Evolutionary conservation across 2,329 filamentous ascomycete species (phyloP).

Genomic region (Lachnellula occidentalis): DNA sequence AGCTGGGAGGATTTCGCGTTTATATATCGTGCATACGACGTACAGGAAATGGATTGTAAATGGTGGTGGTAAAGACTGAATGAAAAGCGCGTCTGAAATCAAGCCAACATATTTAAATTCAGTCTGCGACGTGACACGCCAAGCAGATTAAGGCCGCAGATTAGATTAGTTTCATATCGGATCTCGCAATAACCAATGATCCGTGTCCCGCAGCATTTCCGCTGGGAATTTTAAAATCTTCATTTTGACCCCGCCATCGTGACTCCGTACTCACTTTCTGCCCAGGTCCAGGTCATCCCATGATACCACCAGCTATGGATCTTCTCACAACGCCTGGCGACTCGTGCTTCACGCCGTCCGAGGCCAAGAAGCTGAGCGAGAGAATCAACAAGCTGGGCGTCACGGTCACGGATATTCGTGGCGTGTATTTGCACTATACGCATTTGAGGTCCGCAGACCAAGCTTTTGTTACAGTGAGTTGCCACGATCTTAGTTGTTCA

Average conservation of each 20-base stretch:
- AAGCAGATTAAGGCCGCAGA: too few species aligned
- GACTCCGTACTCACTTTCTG: neutral
- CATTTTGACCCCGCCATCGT: neutral
- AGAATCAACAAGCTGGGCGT: conserved; percentile 17
- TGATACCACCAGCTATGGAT: neutral
- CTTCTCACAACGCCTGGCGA: conserved; percentile 23
- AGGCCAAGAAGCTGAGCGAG: conserved; percentile 24
- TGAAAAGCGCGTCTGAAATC: neutral
- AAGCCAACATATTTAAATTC: neutral
- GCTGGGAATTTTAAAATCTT: neutral
- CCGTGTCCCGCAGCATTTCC: neutral
- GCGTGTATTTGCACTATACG: conserved; percentile 28
- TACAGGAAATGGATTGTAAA: conserved; percentile 1
- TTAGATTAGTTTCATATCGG: neutral
- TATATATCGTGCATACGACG: conserved; percentile 1
- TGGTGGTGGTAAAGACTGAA: neutral
- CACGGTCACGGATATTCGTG: conserved; percentile 23
- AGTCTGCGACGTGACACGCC: neutral
- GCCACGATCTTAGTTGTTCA: neutral
- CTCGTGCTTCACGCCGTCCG: conserved; percentile 26
- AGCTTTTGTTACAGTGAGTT: conserved; percentile 7
- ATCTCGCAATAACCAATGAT: neutral
- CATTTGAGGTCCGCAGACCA: conserved; percentile 19
- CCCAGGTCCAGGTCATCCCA: neutral
- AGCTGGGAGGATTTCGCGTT: neutral